Percentiles rank a stretch among this genome's conserved stretches.
Evolutionary conservation across 305 asterid genomes (phyloP).

Genomic region (Striga hermonthica): DNA sequence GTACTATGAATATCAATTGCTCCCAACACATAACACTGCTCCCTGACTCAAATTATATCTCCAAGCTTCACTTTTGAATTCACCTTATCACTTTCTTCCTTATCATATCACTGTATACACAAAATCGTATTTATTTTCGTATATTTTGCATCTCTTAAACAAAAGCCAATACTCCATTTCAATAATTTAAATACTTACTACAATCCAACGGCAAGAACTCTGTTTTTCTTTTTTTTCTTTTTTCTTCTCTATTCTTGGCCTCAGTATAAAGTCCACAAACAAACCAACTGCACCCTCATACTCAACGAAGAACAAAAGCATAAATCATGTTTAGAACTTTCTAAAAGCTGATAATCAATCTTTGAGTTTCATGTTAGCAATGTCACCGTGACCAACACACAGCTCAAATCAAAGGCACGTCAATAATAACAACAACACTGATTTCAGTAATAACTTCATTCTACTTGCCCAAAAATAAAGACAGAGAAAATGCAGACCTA

Average conservation of each 20-base stretch:
- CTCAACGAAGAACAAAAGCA: not conserved
- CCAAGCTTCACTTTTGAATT: constrained; percentile 4
- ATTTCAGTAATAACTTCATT: too few species aligned
- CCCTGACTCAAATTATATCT: not conserved
- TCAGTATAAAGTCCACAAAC: not conserved
- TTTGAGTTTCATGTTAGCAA: too few species aligned
- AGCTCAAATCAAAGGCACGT: too few species aligned
- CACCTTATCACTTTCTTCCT: not conserved
- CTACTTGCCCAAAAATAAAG: not conserved
- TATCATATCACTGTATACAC: not conserved
- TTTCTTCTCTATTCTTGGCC: too few species aligned
- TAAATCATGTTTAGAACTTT: too few species aligned
- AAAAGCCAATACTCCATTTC: not conserved
- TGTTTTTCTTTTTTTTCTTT: too few species aligned
- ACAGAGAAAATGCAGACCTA: constrained; percentile 48
- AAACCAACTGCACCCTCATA: not conserved
- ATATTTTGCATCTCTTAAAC: not conserved
- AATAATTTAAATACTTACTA: too few species aligned
- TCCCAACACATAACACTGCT: not conserved
- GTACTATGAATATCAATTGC: not conserved
- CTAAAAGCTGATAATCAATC: too few species aligned
- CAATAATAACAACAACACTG: too few species aligned
- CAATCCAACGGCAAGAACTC: too few species aligned
- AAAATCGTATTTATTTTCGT: not conserved
- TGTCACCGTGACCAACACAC: too few species aligned